Conservation (phyloP, 2,329 filamentous ascomycete genomes). For the Aureobasidium namibiae region DNA sequence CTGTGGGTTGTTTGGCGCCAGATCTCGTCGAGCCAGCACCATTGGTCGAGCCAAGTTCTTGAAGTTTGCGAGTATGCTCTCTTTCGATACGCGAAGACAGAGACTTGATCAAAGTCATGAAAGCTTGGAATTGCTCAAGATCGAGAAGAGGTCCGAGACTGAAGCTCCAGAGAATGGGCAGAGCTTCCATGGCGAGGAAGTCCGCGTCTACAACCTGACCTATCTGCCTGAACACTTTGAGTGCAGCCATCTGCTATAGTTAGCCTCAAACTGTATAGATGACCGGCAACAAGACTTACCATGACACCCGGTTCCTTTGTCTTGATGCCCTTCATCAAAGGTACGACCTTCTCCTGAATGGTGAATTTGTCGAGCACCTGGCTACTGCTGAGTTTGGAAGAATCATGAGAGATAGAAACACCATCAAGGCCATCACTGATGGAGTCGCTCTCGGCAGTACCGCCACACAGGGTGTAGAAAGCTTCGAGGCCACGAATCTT, state of each 20-base stretch:
- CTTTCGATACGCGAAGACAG: constrained; percentile 74
- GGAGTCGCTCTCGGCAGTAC: constrained; percentile 42
- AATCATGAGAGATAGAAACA: constrained; percentile 42
- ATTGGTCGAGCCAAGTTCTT: constrained; percentile 63
- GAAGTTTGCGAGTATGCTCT: constrained; percentile 81
- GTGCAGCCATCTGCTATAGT: constrained; percentile 58
- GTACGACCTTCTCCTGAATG: constrained; percentile 94
- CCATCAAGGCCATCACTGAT: constrained; percentile 69
- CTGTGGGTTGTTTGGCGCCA: constrained; percentile 52
- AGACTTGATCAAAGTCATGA: constrained; percentile 80
- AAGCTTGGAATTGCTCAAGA: constrained; percentile 73
- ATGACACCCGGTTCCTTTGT: constrained; percentile 97
- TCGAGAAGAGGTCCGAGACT: constrained; percentile 82
- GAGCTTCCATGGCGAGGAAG: constrained; percentile 82
- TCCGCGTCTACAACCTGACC: constrained; percentile 76
- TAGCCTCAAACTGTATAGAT: background rate
- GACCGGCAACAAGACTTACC: constrained; percentile 31
- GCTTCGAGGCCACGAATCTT: constrained; percentile 89
- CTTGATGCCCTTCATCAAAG: constrained; percentile 84
- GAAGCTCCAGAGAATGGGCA: constrained; percentile 88
- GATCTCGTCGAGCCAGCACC: constrained; percentile 24
- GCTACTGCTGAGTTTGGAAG: constrained; percentile 44
- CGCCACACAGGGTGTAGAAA: constrained; percentile 82
- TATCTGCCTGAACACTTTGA: constrained; percentile 77
- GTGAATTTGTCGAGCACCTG: constrained; percentile 94